Evolutionary conservation across 1,284 basidiomycete species (phyloP).

Genomic region (Apiotrichum akiyoshidainum): DNA sequence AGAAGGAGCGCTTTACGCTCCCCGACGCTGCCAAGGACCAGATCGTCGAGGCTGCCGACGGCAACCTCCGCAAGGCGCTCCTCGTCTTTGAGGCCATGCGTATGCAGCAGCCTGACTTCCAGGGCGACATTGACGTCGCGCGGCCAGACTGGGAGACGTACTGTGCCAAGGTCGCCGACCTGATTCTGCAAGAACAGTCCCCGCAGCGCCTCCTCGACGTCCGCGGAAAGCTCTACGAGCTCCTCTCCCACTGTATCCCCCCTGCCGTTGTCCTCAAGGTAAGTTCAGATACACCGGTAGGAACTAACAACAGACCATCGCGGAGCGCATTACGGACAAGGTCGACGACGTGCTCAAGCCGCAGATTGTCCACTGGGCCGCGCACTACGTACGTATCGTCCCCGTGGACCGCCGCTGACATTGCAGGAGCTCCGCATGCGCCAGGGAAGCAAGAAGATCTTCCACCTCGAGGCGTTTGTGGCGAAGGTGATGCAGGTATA

Average conservation of each 20-base stretch:
- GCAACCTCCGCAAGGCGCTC: constrained; percentile 92
- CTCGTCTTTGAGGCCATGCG: constrained; percentile 92
- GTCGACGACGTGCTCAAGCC: constrained; percentile 85
- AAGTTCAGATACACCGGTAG: constrained; percentile 16
- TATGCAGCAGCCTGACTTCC: constrained; percentile 86
- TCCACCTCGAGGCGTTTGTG: constrained; percentile 79
- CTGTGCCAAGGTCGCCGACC: constrained; percentile 86
- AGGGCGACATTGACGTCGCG: constrained; percentile 69
- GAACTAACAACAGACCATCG: constrained; percentile 65
- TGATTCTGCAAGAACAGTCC: constrained; percentile 89
- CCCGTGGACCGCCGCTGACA: not conserved
- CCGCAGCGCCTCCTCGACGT: constrained; percentile 88
- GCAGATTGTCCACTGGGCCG: constrained; percentile 93
- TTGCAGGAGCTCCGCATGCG: constrained; percentile 82
- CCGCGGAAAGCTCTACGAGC: constrained; percentile 87
- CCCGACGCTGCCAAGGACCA: constrained; percentile 69
- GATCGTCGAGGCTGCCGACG: constrained; percentile 76
- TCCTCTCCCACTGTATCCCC: constrained; percentile 97
- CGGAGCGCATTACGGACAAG: constrained; percentile 76
- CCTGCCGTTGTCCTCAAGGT: constrained; percentile 87
- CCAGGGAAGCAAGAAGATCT: constrained; percentile 88
- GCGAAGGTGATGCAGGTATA: constrained; percentile 50
- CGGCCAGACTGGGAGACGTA: constrained; percentile 99
- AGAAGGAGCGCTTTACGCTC: constrained; percentile 74
- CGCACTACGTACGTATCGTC: constrained; percentile 71